Base-by-base conservation (phyloP, 345 rosid genomes). In the Lumnitzera racemosa region DNA sequence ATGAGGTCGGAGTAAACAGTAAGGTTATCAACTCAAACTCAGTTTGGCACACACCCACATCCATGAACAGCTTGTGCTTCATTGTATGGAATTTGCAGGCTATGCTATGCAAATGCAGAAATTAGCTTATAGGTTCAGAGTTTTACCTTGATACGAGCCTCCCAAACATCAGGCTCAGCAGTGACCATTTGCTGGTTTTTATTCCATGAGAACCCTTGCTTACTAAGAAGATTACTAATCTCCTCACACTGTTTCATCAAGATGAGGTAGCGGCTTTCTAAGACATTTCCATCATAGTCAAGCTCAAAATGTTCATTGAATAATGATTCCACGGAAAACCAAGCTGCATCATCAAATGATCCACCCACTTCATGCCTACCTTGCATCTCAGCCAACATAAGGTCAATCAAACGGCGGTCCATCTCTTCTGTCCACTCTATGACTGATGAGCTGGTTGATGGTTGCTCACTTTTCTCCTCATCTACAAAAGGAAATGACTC, bases 161-260 rank as follows among this genome's bases (percentile, higher is more conserved):
- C 86, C 94, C 90, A 90, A 29, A 56, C 63, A 20, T 77, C 76
- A 58, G 82, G 70, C 51, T 63, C 78, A 29, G 85, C 90, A 51
- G 62, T 64, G 24, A 87, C 63, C 65, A 71, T 82, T 62, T 82
- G 79, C 55, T 60, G 84, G 57, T 70, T 67, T 43, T 63, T 91
- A 71, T 84, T 86, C 94, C 89, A 90, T 54, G 71, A 14, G 55
- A 90, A 88, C 49, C 82, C 88, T 52, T 23, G 27, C 13, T 71
- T 74, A 72, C 61, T 70, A 47, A 86, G 86, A 67, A 90, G 76
- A 66, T 36, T 64, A 73, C 66, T 74, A 56, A 88, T 77, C 50
- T 78, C 79, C 0, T 84, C 75, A 27, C 80, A 76, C 73, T 83
- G 84, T 70, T 81, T 82, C 90, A 83, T 76, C 83, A 90, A 63